Base-by-base conservation (phyloP, 306 rosid genomes). In the Aeschynomene evenia region DNA sequence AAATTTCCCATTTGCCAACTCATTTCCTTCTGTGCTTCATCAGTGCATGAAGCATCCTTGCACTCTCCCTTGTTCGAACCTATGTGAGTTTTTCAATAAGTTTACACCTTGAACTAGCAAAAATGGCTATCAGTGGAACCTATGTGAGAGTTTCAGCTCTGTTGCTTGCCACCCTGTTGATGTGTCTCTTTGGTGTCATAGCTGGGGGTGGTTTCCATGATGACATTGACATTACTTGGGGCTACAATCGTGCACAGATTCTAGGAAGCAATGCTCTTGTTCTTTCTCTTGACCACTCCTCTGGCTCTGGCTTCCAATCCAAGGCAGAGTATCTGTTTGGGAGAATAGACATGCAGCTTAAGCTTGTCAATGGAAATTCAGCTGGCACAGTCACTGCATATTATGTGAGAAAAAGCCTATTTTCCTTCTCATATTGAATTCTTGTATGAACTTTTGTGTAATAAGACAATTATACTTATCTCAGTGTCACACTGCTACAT, bases 261-360 rank as follows among this genome's bases (percentile, higher is more conserved):
- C 39, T 72, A 26, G 61, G 56, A 19, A 79, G 80, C 61, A 36
- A 76, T 5, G 15, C 29, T 61, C 77, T 79, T 0, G 43, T 22
- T 4, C 79, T 75, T 33, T 59, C 81, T 15, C 87, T 79, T 50
- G 81, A 83, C 42, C 26, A 75, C 6, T 51, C 63, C 28, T 66
- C 79, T 33, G 87, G 87, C 66, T 83, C 87, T 39, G 83, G 77
- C 43, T 83, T 78, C 56, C 76, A 28, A 39, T 82, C 86, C 53
- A 75, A 61, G 52, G 66, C 31, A 10, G 67, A 79, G 42, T 75
- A 82, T 51, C 69, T 79, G 2, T 71, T 53, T 56, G 84, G 82
- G 6, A 77, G 73, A 24, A 60, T 81, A 13, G 82, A 81, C 64
- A 73, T 81, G 85, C 79, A 77, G 64, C 46, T 79, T 48, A 83